These are phyloP conservation scores for Xylariaceae sp. DNA, from an alignment of 2,329 filamentous ascomycete genomes.

Conservation along the genomic window DNA sequence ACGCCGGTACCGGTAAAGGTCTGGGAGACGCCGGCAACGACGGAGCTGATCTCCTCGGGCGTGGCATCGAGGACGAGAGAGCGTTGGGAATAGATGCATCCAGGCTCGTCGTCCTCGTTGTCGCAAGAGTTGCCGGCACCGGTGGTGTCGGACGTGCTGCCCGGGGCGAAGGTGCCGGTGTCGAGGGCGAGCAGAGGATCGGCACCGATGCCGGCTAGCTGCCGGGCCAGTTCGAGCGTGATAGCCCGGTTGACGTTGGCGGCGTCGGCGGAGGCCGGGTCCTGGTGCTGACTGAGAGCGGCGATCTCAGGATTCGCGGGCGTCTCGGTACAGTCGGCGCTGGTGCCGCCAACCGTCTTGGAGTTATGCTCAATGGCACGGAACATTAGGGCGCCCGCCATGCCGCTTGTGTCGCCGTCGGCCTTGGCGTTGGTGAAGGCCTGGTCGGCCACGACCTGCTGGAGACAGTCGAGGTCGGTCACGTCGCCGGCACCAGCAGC, in stretches of 20 bases:
- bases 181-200: slow-evolving; percentile 54
- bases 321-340: slow-evolving; percentile 47
- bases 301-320: slow-evolving; percentile 60
- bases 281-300: slow-evolving; percentile 58
- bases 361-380: slow-evolving; percentile 56
- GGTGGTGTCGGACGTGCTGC: slow-evolving; percentile 33
- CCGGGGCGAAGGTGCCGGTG: slow-evolving; percentile 56
- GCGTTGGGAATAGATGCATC: slow-evolving; percentile 49
- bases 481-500: slow-evolving; percentile 32
- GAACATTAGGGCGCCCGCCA: slow-evolving; percentile 47
- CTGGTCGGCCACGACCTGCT: slow-evolving; percentile 46
- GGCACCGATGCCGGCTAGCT: slow-evolving; percentile 54
- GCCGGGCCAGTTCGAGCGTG: slow-evolving; percentile 48
- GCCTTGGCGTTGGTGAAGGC: slow-evolving; percentile 54
- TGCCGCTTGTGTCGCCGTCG: slow-evolving; percentile 41
- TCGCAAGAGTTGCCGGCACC: slow-evolving; percentile 47
- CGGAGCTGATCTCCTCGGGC: slow-evolving; percentile 44
- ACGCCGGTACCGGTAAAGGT: slow-evolving; percentile 3
- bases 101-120: slow-evolving; percentile 36
- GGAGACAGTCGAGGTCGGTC: slow-evolving; percentile 35
- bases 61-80: slow-evolving; percentile 47
- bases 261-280: slow-evolving; percentile 53
- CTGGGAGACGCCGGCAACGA: slow-evolving; percentile 31
- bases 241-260: slow-evolving; percentile 53
- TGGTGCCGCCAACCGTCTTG: slow-evolving; percentile 46